Base-by-base conservation (phyloP, 768 basidiomycete genomes). In the Russula ochroleuca region DNA sequence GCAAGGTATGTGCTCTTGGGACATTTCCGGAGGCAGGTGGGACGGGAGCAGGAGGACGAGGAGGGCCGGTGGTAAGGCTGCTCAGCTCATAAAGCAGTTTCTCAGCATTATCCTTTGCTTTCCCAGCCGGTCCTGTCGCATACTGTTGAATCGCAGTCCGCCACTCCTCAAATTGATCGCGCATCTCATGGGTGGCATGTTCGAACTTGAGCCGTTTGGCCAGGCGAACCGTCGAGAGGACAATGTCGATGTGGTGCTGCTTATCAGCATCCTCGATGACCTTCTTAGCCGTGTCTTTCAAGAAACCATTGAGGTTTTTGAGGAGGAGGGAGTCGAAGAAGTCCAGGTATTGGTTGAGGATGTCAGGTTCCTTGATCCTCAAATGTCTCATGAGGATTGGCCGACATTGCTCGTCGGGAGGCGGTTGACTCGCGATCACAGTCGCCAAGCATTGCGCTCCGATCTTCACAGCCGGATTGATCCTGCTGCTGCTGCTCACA, bases 281-380 rank as follows among this genome's bases (percentile, higher is more conserved):
- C 11, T 25, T 1, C 8, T 49, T 6, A 1, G 33, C 58, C 10
- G 58, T 64, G 5, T 43, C 35, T 31, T 11, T 40, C 17, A 63
- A n/a, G 51, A 63, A 58, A n/a, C 33, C 14, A 38, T 59, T 64
- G 17, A 64, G 58, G 13, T 41, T 59, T 40, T 25, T 41, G 14
- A 64, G 33, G 10, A 48, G 58, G 8, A 59, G 14, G 49, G 23
- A 40, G 57, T 63, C 33, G 19, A 19, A 14, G 9, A 4, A 23
- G 13, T 21, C 2, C 8, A 28, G 8, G 33, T 57, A 52, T 15
- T 2, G 23, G 11, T 52, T 0, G 40, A 51, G 23, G 21, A 1
- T 2, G 17, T 37, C 0, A 17, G 1, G 33, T 11, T 49, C n/a
- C 0, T 21, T 1, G n/a, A 62, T 41, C 5, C 13, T 19, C 21